Base-by-base conservation (phyloP, 2,329 filamentous ascomycete genomes). In the Hymenoscyphus linearis region DNA sequence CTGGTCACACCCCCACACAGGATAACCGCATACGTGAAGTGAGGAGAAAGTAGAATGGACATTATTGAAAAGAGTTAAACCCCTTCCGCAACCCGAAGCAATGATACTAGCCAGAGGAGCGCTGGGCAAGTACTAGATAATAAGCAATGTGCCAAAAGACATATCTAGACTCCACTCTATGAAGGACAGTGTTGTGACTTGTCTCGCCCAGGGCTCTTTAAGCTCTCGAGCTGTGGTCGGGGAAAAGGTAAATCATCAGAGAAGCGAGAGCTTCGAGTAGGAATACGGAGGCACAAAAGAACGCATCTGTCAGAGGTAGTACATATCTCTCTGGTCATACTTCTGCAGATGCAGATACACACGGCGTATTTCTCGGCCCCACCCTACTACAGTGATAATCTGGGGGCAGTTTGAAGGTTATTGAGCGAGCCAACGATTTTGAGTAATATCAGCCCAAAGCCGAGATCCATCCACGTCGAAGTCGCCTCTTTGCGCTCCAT, bases 311-410 rank as follows among this genome's bases (percentile, higher is more conserved):
- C 57, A 58, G 18, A 58, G 26, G 40, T 58, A 58, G 55, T 36
- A 57, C 55, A 16, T 47, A 53, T 53, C 37, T 37, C 22, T 35
- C 37, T 58, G 40, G 56, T 58, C n/a, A 22, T 36, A 58, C 56
- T 27, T 4, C 56, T 18, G 25, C 35, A 50, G 44, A 50, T 25
- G 18, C n/a, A 22, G 22, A 50, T 22, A 25, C 44, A 9, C 16
- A 47, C 57, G 57, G 60, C 44, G 37, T 22, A 31, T 62, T 31
- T 56, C 26, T 62, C 57, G 57, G 60, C 57, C 57, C 57, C 27
- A 62, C 57, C 57, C 37, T 26, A 54, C 13, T 2, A 34, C 40
- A 22, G 34, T 44, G 53, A 18, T 54, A 37, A 57, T 52, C 36
- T 37, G 26, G 18, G 53, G 18, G 53, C 22, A 35, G 53, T 44